Evolutionary conservation across 371 early-diverging fungal species (phyloP), one percentile per base, ranked within the genome.

Genomic region (Lichtheimia corymbifera): DNA sequence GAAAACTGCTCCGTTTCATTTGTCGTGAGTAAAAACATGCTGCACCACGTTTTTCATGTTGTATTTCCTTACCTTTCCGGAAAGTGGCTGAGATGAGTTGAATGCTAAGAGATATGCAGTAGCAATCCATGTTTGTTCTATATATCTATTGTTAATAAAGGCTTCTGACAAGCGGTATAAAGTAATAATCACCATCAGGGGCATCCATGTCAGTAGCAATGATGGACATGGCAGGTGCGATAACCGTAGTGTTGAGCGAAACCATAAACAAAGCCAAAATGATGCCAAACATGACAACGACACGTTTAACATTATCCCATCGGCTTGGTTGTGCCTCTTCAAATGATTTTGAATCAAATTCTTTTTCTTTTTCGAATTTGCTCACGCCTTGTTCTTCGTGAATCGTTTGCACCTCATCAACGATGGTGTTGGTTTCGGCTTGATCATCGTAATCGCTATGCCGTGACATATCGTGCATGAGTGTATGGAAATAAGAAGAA

Each of bases 201-300:
- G 55, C 61, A 24, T 65, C 17, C 12, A 62, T 50, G 4, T 67
- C 59, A 5, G 59, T 62, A 17, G 59, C 59, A 43, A 67, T 59
- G 24, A 59, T 58, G 24, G 28, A 57, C 58, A 54, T 56, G 13
- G 52, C 61, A 2, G 63, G 89, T 5, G 92, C 89, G 42, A 93
- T 82, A 35, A 93, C 87, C 2, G 91, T 92, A 43, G 83, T 82
- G 62, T 92, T 91, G 40, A 92, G 73, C 25, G 88, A 88, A 13
- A 89, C 88, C 72, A 93, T 83, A 66, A 93, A 91, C 61, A 88
- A 78, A 11, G 83, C 80, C 62, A 88, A 45, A 7, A 63, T 24
- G 40, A 74, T 59, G 50, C 73, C 73, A 40, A 63, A 11, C 14
- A 50, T 20, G 20, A 58, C 30, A 11, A 58, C 17, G 7, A 58